Evolutionary conservation across 2,329 filamentous ascomycete species (phyloP), one percentile per base, ranked within the genome.

Genomic region (Aspergillus melleus): DNA sequence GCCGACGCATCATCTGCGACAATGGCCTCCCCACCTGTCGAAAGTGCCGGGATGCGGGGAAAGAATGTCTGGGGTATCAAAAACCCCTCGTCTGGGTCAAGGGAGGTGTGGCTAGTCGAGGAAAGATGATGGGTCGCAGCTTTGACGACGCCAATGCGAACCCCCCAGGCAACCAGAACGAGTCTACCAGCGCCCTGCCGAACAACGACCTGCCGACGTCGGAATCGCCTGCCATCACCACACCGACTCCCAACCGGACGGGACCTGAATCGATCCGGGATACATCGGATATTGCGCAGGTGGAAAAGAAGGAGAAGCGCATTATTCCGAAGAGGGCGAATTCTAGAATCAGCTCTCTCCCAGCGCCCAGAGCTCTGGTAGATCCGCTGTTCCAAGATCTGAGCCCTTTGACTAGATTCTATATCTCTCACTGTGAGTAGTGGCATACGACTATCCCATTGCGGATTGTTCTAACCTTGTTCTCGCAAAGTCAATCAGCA

Each of bases 91-190:
- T 77, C 14, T 79, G 77, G 77, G 76, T 77, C 36, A 76, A 76
- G 55, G 76, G 76, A 52, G 76, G 76, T 49, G 75, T 79, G 50
- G 77, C 77, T 22, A 79, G 77, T 65, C 77, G 77, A 39, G 77
- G 77, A 22, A 79, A 77, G 68, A 78, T 83, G 81, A 82, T 83
- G 79, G 81, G 81, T n/a, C 79, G 79, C 67, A 79, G 78, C 24
- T 83, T 80, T 65, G 76, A 79, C 57, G 79, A 80, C 59, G 64
- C 70, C 46, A 69, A 64, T 60, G 22, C 47, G n/a, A 46, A 46
- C 24, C 20, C 57, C 12, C 32, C 49, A 14, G 49, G 63, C 55
- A 30, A 8, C 24, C 30, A 47, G 54, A 26, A 49, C 6, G 36
- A 44, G 12, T 52, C 54, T 14, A n/a, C 32, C 26, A 24, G n/a